These are phyloP conservation scores for Pseudogymnoascus sp. DNA, from an alignment of 2,329 filamentous ascomycete species.

Conservation along the genomic window DNA sequence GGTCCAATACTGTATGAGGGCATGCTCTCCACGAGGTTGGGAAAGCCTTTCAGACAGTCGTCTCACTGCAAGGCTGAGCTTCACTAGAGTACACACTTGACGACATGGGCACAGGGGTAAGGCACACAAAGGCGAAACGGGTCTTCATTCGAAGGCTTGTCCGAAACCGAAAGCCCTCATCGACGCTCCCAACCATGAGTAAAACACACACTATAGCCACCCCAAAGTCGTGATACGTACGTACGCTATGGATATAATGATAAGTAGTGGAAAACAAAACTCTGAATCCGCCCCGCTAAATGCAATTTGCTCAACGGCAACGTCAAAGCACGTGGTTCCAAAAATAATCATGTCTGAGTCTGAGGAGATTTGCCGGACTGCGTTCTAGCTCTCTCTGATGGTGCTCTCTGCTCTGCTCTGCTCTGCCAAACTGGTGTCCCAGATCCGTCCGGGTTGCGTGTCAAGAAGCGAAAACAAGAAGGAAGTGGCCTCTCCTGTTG, in stretches of 20 bases:
- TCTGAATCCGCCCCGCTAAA: conserved; percentile 6
- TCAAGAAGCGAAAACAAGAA: conserved; percentile 6
- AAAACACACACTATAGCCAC: conserved; percentile 5
- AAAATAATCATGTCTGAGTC: conserved; percentile 3
- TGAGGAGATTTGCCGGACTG: background rate
- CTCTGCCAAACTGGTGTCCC: background rate
- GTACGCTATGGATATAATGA: conserved; percentile 7
- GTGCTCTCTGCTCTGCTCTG: background rate
- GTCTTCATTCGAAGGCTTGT: background rate
- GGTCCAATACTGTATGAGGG: background rate
- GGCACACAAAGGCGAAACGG: background rate
- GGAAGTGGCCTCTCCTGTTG: conserved; percentile 22
- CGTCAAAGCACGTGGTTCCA: conserved; percentile 3
- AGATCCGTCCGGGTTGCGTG: background rate
- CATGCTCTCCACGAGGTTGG: conserved; percentile 7
- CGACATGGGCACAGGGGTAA: conserved; percentile 1
- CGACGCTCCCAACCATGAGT: conserved; percentile 1
- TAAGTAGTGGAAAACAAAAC: background rate
- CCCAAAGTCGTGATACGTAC: background rate
- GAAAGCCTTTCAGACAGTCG: background rate
- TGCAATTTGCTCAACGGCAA: conserved; percentile 3
- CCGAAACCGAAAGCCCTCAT: conserved; percentile 7
- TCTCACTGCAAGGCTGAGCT: conserved; percentile 7
- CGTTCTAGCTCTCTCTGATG: background rate
- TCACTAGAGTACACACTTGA: background rate